phyloP scores from a whole-genome alignment of 2,329 filamentous ascomycete genomes.

The Capronia epimyces region DNA sequence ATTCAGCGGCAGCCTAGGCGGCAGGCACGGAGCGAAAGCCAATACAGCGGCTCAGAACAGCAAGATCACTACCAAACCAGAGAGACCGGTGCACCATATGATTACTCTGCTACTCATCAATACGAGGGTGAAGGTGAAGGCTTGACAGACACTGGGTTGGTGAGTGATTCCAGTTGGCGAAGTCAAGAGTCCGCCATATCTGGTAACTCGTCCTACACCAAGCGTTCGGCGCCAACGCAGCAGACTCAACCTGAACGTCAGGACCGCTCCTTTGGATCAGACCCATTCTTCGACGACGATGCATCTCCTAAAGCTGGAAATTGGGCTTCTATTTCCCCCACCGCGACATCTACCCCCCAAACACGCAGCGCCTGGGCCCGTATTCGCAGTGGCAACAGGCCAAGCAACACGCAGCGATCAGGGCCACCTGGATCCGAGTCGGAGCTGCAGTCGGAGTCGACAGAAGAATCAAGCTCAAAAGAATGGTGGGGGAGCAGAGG shows the following conservation, averaged over 20 bases:
- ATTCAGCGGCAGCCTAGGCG: neutral
- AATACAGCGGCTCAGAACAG: neutral
- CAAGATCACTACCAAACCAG: neutral
- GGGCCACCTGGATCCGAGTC: neutral
- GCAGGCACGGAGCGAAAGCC: neutral
- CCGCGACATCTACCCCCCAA: neutral
- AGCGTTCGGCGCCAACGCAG: neutral
- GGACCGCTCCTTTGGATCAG: conserved; percentile 6
- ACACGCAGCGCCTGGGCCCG: conserved; percentile 17
- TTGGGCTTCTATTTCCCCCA: conserved; percentile 10
- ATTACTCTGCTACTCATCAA: neutral
- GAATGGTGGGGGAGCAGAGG: neutral
- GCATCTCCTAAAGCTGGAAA: conserved; percentile 27
- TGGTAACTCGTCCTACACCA: neutral
- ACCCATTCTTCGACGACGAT: conserved; percentile 27
- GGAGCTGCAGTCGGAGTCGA: neutral
- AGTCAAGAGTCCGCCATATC: conserved; percentile 2
- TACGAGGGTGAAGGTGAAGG: neutral
- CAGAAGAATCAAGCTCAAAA: neutral
- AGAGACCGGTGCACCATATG: neutral
- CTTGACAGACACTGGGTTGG: conserved; percentile 4
- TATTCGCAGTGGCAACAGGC: conserved; percentile 12
- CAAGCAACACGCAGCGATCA: neutral
- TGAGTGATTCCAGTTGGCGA: conserved; percentile 10
- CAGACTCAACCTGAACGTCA: neutral